A percentile compares a stretch with the other conserved stretches of the same genome.
phyloP scores from a whole-genome alignment of 192 early-diverging fungal genomes.

The Allomyces macrogynus region DNA sequence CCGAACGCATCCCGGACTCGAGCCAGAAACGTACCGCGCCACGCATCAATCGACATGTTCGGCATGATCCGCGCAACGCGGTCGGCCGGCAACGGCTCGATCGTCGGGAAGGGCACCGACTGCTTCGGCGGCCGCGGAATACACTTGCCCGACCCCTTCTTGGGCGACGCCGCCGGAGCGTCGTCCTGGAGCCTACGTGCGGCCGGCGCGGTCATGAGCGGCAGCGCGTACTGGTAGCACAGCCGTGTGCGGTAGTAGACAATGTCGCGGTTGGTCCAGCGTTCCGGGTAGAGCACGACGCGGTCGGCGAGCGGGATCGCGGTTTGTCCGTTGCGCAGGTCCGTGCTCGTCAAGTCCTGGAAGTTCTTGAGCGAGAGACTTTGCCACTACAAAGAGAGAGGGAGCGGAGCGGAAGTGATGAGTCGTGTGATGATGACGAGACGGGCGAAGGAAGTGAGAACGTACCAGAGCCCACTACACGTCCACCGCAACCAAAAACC shows the following conservation, averaged over 20 bases:
- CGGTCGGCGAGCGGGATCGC: not conserved
- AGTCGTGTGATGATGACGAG: too few species aligned
- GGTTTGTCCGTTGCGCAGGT: not conserved
- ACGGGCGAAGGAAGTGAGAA: too few species aligned
- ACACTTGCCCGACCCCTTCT: not conserved
- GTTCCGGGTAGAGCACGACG: not conserved
- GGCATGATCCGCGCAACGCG: not conserved
- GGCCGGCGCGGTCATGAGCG: not conserved
- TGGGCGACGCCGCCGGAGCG: not conserved
- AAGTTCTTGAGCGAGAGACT: too few species aligned
- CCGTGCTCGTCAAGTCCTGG: not conserved
- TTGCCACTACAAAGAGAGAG: too few species aligned
- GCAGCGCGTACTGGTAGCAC: not conserved
- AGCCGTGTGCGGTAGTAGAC: not conserved
- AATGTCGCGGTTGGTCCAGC: not conserved
- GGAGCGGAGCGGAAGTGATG: too few species aligned
- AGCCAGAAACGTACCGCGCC: not conserved
- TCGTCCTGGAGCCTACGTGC: not conserved
- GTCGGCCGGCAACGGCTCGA: not conserved
- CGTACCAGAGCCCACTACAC: too few species aligned
- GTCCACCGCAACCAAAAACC: too few species aligned
- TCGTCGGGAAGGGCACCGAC: not conserved
- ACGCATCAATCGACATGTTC: not conserved
- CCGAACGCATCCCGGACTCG: not conserved
- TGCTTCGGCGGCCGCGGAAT: not conserved